A percentile compares a stretch with the other conserved stretches of the same genome.
These are phyloP conservation scores for Neurospora tetraspora DNA, from an alignment of 495 filamentous ascomycete species.

Conservation along the genomic window DNA sequence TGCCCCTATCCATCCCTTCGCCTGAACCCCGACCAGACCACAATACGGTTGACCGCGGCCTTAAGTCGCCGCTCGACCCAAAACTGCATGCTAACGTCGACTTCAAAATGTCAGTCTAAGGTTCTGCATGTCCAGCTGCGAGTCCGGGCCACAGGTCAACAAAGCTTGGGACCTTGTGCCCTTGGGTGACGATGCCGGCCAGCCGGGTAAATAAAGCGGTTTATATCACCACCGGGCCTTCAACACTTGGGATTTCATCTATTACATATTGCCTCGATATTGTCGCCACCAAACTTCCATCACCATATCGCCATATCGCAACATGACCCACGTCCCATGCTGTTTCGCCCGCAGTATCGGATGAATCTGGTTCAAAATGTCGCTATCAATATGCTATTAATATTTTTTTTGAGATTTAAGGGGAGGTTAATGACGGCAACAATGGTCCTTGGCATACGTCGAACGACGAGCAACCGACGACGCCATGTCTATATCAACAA, in stretches of 20 bases:
- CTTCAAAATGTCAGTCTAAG: background rate
- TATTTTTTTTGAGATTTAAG: conserved; percentile 2
- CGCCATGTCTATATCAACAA: conserved; percentile 15
- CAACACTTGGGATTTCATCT: conserved; percentile 21
- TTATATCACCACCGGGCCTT: conserved; percentile 16
- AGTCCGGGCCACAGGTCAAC: background rate
- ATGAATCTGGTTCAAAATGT: background rate
- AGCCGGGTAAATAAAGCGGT: conserved; percentile 26
- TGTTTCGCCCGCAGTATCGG: conserved; percentile 7
- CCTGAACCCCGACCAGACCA: background rate
- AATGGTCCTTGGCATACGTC: background rate
- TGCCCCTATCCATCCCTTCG: background rate
- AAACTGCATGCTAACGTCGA: conserved; percentile 1
- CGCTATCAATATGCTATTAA: conserved; percentile 17
- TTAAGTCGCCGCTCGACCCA: conserved; percentile 17
- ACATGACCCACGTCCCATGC: conserved; percentile 5
- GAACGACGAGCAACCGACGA: background rate
- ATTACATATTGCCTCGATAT: conserved; percentile 27
- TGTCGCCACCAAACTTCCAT: conserved; percentile 20
- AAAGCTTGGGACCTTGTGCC: background rate
- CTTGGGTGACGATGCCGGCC: background rate
- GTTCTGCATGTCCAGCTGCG: background rate
- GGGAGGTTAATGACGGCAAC: background rate
- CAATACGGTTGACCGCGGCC: conserved; percentile 21
- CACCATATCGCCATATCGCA: conserved; percentile 7